Conservation (phyloP, 1,284 basidiomycete genomes). For the Tausonia pullulans region DNA sequence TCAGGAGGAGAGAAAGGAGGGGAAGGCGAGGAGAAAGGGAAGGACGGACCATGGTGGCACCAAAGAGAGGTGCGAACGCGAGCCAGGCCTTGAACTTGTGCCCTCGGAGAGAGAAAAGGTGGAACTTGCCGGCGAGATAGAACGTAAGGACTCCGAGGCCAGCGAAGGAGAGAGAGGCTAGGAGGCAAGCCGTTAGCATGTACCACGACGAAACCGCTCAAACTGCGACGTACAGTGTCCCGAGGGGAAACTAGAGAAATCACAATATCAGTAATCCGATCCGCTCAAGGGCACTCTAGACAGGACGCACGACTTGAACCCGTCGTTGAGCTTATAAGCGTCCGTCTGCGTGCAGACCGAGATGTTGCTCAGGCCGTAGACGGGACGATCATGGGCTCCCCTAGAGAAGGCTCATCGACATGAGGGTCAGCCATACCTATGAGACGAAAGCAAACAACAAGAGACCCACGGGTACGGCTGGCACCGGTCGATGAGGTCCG, state of each 20-base stretch:
- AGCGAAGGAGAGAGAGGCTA: slow-evolving; percentile 45
- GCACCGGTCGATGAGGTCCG: slow-evolving; percentile 65
- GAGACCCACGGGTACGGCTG: slow-evolving; percentile 51
- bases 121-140: slow-evolving; percentile 63
- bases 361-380: slow-evolving; percentile 61
- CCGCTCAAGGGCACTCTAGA: slow-evolving; percentile 43
- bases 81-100: slow-evolving; percentile 82
- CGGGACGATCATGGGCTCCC: slow-evolving; percentile 31
- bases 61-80: slow-evolving; percentile 60
- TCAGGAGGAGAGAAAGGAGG: background rate
- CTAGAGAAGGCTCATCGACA: background rate
- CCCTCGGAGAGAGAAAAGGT: slow-evolving; percentile 70
- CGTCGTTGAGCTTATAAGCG: slow-evolving; percentile 53
- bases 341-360: slow-evolving; percentile 67
- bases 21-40: background rate
- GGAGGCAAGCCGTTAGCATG: slow-evolving; percentile 50
- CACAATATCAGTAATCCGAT: background rate
- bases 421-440: background rate
- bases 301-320: slow-evolving; percentile 47
- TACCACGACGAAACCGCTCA: background rate
- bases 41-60: slow-evolving; percentile 59
- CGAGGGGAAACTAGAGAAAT: slow-evolving; percentile 66
- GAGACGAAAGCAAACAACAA: slow-evolving; percentile 26
- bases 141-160: slow-evolving; percentile 33
- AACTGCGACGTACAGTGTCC: slow-evolving; percentile 60